Base-by-base conservation (phyloP, 1,284 basidiomycete species). In the Gastroboletus turbinatus region DNA sequence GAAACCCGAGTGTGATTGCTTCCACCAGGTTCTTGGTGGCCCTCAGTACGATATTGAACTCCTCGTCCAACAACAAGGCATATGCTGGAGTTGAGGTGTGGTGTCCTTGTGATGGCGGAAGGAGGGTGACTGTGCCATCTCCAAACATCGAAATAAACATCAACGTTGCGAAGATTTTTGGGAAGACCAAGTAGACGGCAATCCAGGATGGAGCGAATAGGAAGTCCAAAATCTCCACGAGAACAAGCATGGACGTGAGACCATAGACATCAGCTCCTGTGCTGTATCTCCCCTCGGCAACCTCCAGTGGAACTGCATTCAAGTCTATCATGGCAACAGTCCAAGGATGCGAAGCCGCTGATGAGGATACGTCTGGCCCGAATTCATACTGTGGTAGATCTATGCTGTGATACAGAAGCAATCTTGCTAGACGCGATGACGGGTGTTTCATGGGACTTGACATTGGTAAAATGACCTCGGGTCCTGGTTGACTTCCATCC, bases 251-350 rank as follows among this genome's bases (percentile, higher is more conserved):
- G 36, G 36, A 19, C 2, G 46, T 7, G 11, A 57, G 30, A 11
- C 48, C 47, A 7, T 51, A 35, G 7, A 52, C 21, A 27, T 58
- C 56, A 11, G 36, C 36, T 7, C 44, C 47, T 19, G 55, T n/a
- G n/a, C 16, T 46, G 21, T 57, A 58, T 19, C 25, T n/a, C 19
- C 25, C 39, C 16, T 52, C 17, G 4, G 36, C 30, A 19, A 46
- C 19, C 8, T 52, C 14, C 14, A 4, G 36, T 27, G 43, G 23
- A 32, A 46, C 46, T 14, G 49, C 47, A 19, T 21, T 21, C 38
- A 57, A 21, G 21, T 58, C 36, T 14, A 47, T 29, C 19, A 58
- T 44, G 8, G 43, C 55, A 14, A 58, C 32, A 6, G n/a, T 39
- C 36, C n/a, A 19, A 13, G n/a, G 36, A 19, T 13, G 10, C 2